Base-by-base conservation (phyloP, 176 grass and related monocot genomes). In the Luzula sylvatica region DNA sequence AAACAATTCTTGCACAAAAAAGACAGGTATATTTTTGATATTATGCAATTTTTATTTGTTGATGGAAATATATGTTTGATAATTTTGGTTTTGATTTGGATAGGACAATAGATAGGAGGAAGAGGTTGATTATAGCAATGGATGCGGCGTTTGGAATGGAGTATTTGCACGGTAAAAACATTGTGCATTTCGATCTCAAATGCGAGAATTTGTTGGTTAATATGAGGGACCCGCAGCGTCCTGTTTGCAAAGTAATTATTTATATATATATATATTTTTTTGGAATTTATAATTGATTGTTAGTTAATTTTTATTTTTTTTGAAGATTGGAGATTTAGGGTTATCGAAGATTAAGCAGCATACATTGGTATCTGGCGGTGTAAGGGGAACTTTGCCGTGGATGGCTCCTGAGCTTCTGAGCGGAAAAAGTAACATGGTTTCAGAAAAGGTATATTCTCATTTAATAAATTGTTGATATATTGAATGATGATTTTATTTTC, bases 91-190 rank as follows among this genome's bases (percentile, higher is more conserved):
- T 51, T 58, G 40, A 48, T 32, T n/a, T 79, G 5, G 27, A 19
- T 61, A 98, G 92, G 65, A 98, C 92, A 55, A 83, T 98, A 42
- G 92, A 98, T 79, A 84, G 92, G 8, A 70, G 92, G 15, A 98
- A 98, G 67, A 82, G 92, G 70, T 66, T 98, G 65, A 90, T 98
- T 69, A 77, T 98, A 70, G 78, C 92, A 7, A 98, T 90, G 92
- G 92, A 87, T 77, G 74, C 77, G 58, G 92, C 92, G 65, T 98
- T 90, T 71, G 92, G 92, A 38, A 98, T 98, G 92, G 92, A 98
- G 68, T 98, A 98, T 88, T 78, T 98, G 74, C 92, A 98, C 13
- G 68, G 68, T 30, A 98, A 86, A 65, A 90, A 98, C 63, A 98
- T 90, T 29, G 92, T 98, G 39, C 92, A 98, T 76, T 98, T 98